Evolutionary conservation across 768 basidiomycete genomes (phyloP).

Genomic region (Phallus indusiatus): DNA sequence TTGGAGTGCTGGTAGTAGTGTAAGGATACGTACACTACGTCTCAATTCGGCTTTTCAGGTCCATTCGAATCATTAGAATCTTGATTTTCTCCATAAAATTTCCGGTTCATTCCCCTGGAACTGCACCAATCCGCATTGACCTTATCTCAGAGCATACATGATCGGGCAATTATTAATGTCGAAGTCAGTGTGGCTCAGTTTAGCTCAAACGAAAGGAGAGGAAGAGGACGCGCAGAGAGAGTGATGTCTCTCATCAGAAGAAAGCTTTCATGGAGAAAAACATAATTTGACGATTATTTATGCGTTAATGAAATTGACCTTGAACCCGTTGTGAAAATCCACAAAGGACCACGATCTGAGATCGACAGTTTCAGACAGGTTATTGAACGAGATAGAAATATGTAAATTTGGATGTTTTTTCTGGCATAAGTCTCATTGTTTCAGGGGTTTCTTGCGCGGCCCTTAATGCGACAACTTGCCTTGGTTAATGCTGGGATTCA

Average conservation of each 20-base stretch:
- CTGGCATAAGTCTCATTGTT: conserved; percentile 5
- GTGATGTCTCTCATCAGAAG: conserved; percentile 20
- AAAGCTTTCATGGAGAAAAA: not conserved
- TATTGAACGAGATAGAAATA: conserved; percentile 80
- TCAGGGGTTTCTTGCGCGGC: conserved; percentile 69
- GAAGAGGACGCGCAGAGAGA: conserved; percentile 75
- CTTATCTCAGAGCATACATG: conserved; percentile 61
- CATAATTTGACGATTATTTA: conserved; percentile 55
- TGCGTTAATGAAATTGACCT: conserved; percentile 82
- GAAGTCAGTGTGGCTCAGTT: conserved; percentile 84
- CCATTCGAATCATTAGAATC: not conserved
- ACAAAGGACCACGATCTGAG: conserved; percentile 86
- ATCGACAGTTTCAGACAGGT: conserved; percentile 93
- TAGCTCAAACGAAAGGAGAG: conserved; percentile 72
- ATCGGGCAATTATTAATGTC: conserved; percentile 83
- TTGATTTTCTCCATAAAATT: not conserved
- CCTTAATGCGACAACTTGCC: conserved; percentile 92
- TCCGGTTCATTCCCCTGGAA: conserved; percentile 1
- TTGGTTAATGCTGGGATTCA: conserved; percentile 84
- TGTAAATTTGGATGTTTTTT: not conserved
- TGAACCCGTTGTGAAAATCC: conserved; percentile 87
- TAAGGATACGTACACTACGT: conserved; percentile 38
- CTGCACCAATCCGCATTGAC: not conserved
- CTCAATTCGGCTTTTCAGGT: too few relatives aligned
- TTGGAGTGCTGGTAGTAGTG: conserved; percentile 23